Conservation (phyloP, 495 filamentous ascomycete species). For the Lophiotrema nucula region DNA sequence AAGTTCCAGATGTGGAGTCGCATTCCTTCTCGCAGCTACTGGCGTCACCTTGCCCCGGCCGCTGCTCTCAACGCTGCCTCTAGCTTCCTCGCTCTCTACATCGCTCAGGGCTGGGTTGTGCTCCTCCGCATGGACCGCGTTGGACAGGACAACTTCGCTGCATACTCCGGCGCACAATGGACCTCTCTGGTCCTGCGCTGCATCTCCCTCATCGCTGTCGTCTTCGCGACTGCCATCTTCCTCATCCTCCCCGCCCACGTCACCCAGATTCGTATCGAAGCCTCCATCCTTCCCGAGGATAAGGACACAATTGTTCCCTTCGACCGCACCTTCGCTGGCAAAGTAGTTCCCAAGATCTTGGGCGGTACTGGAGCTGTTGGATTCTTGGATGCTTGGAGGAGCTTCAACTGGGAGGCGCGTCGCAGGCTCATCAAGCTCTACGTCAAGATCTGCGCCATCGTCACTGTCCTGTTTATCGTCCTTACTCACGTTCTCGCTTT, state of each 20-base stretch:
- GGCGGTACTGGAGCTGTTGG: constrained; percentile 67
- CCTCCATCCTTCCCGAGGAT: constrained; percentile 66
- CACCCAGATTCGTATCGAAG: constrained; percentile 66
- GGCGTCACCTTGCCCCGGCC: constrained; percentile 54
- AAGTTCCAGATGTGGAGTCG: constrained; percentile 52
- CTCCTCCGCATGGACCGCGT: constrained; percentile 26
- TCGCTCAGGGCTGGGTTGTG: constrained; percentile 33
- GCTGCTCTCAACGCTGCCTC: constrained; percentile 47
- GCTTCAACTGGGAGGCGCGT: constrained; percentile 64
- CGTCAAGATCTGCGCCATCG: constrained; percentile 60
- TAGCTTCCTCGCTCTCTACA: constrained; percentile 38
- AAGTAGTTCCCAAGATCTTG: constrained; percentile 51
- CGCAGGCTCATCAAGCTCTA: constrained; percentile 66
- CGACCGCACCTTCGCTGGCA: constrained; percentile 62
- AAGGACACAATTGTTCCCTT: constrained; percentile 75
- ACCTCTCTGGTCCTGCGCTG: constrained; percentile 10
- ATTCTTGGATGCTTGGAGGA: constrained; percentile 69
- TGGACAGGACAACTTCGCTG: constrained; percentile 27
- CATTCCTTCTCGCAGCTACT: constrained; percentile 47
- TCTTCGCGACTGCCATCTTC: constrained; percentile 45
- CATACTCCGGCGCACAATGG: constrained; percentile 32
- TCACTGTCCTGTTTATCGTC: constrained; percentile 47
- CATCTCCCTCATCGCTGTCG: constrained; percentile 39
- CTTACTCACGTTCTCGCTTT: constrained; percentile 10
- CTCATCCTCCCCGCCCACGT: constrained; percentile 62